phyloP scores from a whole-genome alignment of 768 basidiomycete species.

The Boletellus ananas region DNA sequence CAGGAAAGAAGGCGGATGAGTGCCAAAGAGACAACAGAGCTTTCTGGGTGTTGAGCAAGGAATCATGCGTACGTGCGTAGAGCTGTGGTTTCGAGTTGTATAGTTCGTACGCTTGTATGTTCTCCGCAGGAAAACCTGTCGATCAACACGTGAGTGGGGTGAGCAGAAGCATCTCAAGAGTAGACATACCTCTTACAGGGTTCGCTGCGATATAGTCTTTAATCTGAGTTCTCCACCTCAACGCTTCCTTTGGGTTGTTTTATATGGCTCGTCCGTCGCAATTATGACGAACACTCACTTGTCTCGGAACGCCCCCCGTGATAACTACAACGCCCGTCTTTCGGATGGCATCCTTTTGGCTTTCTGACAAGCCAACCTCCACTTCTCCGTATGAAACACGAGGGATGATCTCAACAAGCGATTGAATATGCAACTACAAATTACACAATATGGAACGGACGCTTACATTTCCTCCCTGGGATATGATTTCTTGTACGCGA shows the following conservation, averaged over 20 bases:
- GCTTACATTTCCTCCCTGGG: slow-evolving; percentile 45
- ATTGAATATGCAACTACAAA: background rate
- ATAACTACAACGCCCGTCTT: slow-evolving; percentile 54
- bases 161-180: background rate
- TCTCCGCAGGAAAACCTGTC: slow-evolving; percentile 60
- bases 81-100: slow-evolving; percentile 67
- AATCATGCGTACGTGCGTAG: slow-evolving; percentile 63
- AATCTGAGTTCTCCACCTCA: slow-evolving; percentile 54
- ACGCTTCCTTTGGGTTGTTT: slow-evolving; percentile 44
- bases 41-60: slow-evolving; percentile 52
- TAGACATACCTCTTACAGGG: slow-evolving; percentile 43
- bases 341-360: slow-evolving; percentile 44
- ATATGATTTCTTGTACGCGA: slow-evolving; percentile 45
- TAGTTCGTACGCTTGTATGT: slow-evolving; percentile 71
- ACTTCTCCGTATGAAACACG: slow-evolving; percentile 44
- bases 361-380: slow-evolving; percentile 42
- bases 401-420: slow-evolving; percentile 45
- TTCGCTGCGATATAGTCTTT: slow-evolving; percentile 53
- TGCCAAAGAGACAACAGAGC: slow-evolving; percentile 60
- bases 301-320: slow-evolving; percentile 50
- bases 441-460: background rate
- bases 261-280: background rate
- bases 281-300: slow-evolving; percentile 34
- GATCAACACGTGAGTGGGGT: background rate
- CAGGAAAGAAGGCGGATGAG: slow-evolving; percentile 34